Base-by-base conservation (phyloP, 495 filamentous ascomycete genomes). In the Penicillium argentinense region DNA sequence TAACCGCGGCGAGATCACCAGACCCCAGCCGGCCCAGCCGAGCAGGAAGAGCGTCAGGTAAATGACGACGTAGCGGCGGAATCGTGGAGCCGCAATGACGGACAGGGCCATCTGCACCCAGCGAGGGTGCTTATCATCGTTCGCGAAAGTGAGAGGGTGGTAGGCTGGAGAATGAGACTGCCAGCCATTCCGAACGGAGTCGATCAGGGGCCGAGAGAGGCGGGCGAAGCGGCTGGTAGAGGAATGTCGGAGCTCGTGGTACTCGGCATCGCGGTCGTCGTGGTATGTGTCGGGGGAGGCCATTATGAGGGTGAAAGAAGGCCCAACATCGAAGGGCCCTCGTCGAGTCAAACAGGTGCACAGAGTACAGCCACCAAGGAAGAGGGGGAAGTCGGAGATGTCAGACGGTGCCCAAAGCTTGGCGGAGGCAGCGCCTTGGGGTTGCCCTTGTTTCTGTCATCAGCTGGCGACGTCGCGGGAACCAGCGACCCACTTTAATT, bases 131-230 rank as follows among this genome's bases (percentile, higher is more conserved):
- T 62, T 54, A 32, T 54, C 43, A 8, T 39, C 33, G 16, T 63
- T 48, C 1, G 49, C 19, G 22, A 54, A 45, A 39, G 50, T 49
- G n/a, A 57, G 46, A 39, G 51, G 42, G 41, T 61, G 48, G 48
- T 47, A 34, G 42, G 57, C 49, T 52, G 23, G 14, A 9, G 67
- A 47, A 39, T 49, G 45, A 0, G 49, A 42, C 53, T 71, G 66
- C 75, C 76, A 77, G 38, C 67, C 72, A 45, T 79, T 78, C 14
- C 64, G 66, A 12, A 69, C 66, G 18, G 62, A 68, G 39, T 77
- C 60, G 46, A 79, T 67, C 9, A 80, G 57, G 2, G 75, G 74
- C 7, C 63, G 56, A 4, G 62, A 49, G 46, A 53, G 45, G 23
- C 51, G 51, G 9, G 56, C 13, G 16, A 59, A 28, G 7, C 52